Conservation (phyloP, 371 early-diverging fungal species). For the Synchytrium microbalum region DNA sequence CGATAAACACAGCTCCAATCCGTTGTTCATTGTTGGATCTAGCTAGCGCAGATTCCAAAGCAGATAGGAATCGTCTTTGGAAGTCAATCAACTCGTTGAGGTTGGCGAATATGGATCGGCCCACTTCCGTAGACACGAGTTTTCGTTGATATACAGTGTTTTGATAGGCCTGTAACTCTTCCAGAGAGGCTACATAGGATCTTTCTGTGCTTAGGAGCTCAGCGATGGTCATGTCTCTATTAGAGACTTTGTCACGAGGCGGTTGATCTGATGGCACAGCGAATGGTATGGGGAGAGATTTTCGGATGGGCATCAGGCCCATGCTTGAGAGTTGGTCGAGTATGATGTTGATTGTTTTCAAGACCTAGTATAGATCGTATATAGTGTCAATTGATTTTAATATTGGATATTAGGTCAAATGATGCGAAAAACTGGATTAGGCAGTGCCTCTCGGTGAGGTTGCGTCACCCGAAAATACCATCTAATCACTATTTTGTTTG, state of each 20-base stretch:
- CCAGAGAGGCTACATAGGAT: conserved; percentile 84
- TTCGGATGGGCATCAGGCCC: conserved; percentile 19
- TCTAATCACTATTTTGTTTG: no score
- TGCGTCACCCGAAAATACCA: no score
- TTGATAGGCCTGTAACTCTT: conserved; percentile 56
- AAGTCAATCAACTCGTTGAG: conserved; percentile 88
- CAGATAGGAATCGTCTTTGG: conserved; percentile 87
- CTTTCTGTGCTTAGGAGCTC: conserved; percentile 93
- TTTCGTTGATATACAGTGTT: conserved; percentile 20
- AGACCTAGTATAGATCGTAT: conserved; percentile 19
- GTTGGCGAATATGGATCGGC: conserved; percentile 68
- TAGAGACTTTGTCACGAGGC: conserved; percentile 31
- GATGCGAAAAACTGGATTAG: no score
- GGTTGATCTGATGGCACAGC: conserved; percentile 10
- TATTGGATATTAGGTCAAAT: conserved; percentile 8
- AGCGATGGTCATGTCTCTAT: conserved; percentile 70
- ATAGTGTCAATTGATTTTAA: conserved; percentile 10
- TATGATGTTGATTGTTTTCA: conserved; percentile 28
- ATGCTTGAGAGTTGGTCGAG: conserved; percentile 20
- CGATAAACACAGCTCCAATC: conserved; percentile 71
- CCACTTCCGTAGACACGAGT: conserved; percentile 25
- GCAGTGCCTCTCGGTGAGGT: no score
- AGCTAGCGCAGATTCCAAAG: conserved; percentile 73
- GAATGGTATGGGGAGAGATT: conserved; percentile 30
- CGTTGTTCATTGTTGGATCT: conserved; percentile 68